Evolutionary conservation across 495 filamentous ascomycete species (phyloP).

Genomic region (Penicillium herquei): DNA sequence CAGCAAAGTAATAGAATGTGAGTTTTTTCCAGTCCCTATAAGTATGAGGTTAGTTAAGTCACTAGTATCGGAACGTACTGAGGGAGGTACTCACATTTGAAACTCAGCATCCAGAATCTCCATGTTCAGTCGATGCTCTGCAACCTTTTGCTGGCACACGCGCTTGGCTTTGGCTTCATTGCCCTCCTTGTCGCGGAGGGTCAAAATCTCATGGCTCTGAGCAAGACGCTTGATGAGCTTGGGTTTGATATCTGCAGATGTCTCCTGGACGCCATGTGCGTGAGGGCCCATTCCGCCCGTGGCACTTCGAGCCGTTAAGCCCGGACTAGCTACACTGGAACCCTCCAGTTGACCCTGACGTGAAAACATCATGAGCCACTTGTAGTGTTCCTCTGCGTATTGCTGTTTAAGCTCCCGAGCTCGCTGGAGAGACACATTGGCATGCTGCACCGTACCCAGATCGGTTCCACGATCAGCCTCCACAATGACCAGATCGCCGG

Average conservation of each 20-base stretch:
- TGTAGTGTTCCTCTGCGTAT: constrained; percentile 89
- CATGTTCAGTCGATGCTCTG: constrained; percentile 93
- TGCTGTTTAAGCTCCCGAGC: constrained; percentile 87
- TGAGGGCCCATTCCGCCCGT: constrained; percentile 74
- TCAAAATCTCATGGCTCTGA: constrained; percentile 82
- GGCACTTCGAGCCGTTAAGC: constrained; percentile 57
- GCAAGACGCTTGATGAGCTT: constrained; percentile 95
- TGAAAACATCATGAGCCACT: constrained; percentile 97
- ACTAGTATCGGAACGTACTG: neutral
- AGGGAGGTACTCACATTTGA: constrained; percentile 72
- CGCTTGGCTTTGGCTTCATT: constrained; percentile 97
- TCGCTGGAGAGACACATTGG: constrained; percentile 77
- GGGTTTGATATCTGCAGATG: constrained; percentile 79
- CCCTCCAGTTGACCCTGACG: constrained; percentile 64
- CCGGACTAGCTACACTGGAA: constrained; percentile 47
- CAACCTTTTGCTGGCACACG: constrained; percentile 92
- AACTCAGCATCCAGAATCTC: constrained; percentile 99
- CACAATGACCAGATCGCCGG: constrained; percentile 92
- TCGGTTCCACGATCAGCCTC: constrained; percentile 96
- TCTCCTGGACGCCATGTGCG: constrained; percentile 71
- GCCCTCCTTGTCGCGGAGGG: constrained; percentile 89
- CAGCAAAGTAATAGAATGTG: constrained; percentile 98
- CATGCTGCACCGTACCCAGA: constrained; percentile 84
- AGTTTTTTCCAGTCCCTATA: constrained; percentile 96
- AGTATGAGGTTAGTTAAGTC: neutral